Base-by-base conservation (phyloP, 1,284 basidiomycete species). In the Phellinidium pouzarii region DNA sequence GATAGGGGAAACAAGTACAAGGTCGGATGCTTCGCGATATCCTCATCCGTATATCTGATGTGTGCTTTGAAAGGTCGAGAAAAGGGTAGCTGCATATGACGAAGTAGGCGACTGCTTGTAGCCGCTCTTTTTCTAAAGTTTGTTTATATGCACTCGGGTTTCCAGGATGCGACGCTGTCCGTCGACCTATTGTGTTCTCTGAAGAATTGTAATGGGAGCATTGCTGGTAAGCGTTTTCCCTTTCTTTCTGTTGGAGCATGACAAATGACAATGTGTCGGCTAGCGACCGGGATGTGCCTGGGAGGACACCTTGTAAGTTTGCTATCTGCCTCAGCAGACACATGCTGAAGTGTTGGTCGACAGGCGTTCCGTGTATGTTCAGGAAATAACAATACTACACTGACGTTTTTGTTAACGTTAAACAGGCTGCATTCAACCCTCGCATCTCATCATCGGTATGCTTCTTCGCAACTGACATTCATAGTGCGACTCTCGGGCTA, bases 381-480 rank as follows among this genome's bases (percentile, higher is more conserved):
- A 49, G n/a, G n/a, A n/a, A 17, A 42, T 22, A 29, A 14, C 41
- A 11, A 40, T 7, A 17, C 7, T 3, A 19, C 25, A 25, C n/a
- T 17, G 6, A 25, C 48, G 17, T n/a, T 45, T 6, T 20, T 3
- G 25, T 20, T 37, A 37, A 40, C 19, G 23, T 25, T 43, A 49
- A 26, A 2, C 63, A 90, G 87, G 88, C 87, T 52, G 87, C 91
- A 0, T 93, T 95, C 64, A 87, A 96, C 65, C 71, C 77, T 4
- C 82, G 93, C 36, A 79, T 95, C n/a, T 74, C 91, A 4, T 74
- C 91, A 0, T 77, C 88, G 0, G 87, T 94, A 50, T 94, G 93
- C 70, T 96, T 91, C 74, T 96, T 96, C 66, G 91, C 88, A 5
- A 96, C 94, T 3, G 92, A 93, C 65, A 79, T 95, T 52, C 88